Percentiles rank a stretch among this genome's conserved stretches.
These are phyloP conservation scores for Botrytis deweyae DNA, from an alignment of 2,329 filamentous ascomycete genomes.

Conservation along the genomic window DNA sequence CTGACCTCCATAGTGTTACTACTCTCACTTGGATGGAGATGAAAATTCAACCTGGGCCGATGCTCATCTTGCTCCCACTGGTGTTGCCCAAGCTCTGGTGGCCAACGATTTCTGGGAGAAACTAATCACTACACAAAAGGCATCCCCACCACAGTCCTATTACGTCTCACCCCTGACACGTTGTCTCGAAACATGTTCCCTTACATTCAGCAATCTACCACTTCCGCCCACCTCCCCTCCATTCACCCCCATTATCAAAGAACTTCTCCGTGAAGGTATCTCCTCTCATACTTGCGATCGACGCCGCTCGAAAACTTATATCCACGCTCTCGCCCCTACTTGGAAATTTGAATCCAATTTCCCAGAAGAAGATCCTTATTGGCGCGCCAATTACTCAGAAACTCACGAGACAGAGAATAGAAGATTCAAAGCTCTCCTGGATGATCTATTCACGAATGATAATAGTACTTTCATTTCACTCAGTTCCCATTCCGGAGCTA, in stretches of 20 bases:
- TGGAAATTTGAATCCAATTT: constrained; percentile 63
- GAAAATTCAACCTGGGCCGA: constrained; percentile 62
- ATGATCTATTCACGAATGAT: constrained; percentile 57
- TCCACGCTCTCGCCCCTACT: constrained; percentile 47
- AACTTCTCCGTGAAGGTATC: constrained; percentile 64
- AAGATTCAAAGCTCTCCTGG: constrained; percentile 50
- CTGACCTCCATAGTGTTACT: constrained; percentile 54
- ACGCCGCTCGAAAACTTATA: constrained; percentile 53
- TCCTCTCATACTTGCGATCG: constrained; percentile 69
- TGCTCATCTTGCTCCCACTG: constrained; percentile 58
- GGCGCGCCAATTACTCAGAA: constrained; percentile 47
- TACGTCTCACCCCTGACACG: constrained; percentile 64
- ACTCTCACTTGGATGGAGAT: constrained; percentile 63
- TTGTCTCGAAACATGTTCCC: constrained; percentile 60
- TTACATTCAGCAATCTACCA: constrained; percentile 57
- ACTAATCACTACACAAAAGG: constrained; percentile 51
- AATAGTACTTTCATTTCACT: constrained; percentile 57
- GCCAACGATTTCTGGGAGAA: constrained; percentile 61
- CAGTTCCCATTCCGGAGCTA: constrained; percentile 60
- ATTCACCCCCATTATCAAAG: constrained; percentile 63
- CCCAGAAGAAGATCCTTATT: constrained; percentile 54
- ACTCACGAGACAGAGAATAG: constrained; percentile 49
- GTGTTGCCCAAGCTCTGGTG: constrained; percentile 56
- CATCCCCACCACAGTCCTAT: constrained; percentile 62
- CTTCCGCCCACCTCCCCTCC: constrained; percentile 52